These are phyloP conservation scores for Chrysoporthe deuterocubensis DNA, from an alignment of 2,329 filamentous ascomycete genomes.

Conservation along the genomic window DNA sequence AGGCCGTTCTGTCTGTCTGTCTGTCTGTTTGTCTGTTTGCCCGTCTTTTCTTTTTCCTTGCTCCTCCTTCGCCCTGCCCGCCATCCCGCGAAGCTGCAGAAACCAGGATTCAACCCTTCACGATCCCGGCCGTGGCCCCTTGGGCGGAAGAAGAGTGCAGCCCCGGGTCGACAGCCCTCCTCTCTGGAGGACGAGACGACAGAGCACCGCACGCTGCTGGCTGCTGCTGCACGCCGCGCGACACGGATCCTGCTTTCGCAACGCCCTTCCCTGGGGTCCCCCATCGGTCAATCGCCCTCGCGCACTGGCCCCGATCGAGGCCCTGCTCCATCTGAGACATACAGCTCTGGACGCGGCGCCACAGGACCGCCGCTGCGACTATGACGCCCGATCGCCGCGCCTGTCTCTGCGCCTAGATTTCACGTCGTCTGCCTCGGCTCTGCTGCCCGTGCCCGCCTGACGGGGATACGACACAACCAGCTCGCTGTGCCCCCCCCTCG, in stretches of 20 bases:
- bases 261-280: neutral
- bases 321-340: constrained; percentile 30
- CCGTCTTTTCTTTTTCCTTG: neutral
- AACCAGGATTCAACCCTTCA: too few relatives aligned
- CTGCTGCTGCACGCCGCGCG: neutral
- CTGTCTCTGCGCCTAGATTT: constrained; percentile 20
- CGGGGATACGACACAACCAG: neutral
- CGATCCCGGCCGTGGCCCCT: neutral
- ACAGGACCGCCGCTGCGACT: neutral
- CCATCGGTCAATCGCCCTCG: constrained; percentile 20
- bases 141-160: neutral
- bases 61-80: neutral
- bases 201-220: too few relatives aligned
- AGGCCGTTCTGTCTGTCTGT: neutral
- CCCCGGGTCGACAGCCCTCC: neutral
- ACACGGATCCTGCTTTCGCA: neutral
- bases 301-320: constrained; percentile 18
- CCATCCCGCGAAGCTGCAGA: neutral
- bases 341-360: constrained; percentile 24
- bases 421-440: neutral
- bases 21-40: too few relatives aligned
- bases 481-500: too few relatives aligned
- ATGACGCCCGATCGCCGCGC: constrained; percentile 10
- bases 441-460: neutral
- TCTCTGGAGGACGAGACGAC: neutral